Base-by-base conservation (phyloP, 148 eudicot species). In the Camellia lanceoleosa region DNA sequence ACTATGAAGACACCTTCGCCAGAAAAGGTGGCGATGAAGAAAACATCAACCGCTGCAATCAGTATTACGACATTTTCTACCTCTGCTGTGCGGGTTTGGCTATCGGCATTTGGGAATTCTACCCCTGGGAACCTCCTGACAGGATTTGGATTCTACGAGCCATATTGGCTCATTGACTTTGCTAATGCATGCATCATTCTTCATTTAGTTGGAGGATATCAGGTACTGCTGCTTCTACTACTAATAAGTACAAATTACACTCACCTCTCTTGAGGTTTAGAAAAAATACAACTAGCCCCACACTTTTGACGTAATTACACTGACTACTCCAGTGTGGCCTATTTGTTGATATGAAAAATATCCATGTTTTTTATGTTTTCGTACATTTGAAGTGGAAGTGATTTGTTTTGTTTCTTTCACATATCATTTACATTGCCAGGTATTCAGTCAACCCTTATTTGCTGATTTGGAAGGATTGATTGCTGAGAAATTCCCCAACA, bases 51-150 rank as follows among this genome's bases (percentile, higher is more conserved):
- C 0, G 49, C 84, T 5, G 82, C 94, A 16, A 76, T 91, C 64
- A 68, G 69, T 43, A 70, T 86, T 30, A 95, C 93, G 7, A 91
- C 97, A 63, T 90, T 58, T 95, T 95, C 86, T 90, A 92, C 83
- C 87, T 95, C 68, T 86, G 88, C 71, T 95, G 98, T 68, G 98
- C 52, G 89, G 97, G 62, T 89, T 95, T 60, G 98, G 98, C 16
- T 95, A 95, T 68, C 97, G 13, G 90, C 98, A 54, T 93, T 95
- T 85, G 98, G 98, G 4, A 84, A 84, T 63, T 83, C 83, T 42
- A 86, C 97, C 12, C 98, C 98, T 0, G 98, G 98, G 49, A 95
- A 95, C 78, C 87, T 95, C 71, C 83, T 95, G 86, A 90, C 93
- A 8, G 98, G 98, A 41, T 89, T 91, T 38, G 94, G 92, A 67